Conservation (phyloP, 2,329 filamentous ascomycete genomes). For the Paracoccidioides lutzii region DNA sequence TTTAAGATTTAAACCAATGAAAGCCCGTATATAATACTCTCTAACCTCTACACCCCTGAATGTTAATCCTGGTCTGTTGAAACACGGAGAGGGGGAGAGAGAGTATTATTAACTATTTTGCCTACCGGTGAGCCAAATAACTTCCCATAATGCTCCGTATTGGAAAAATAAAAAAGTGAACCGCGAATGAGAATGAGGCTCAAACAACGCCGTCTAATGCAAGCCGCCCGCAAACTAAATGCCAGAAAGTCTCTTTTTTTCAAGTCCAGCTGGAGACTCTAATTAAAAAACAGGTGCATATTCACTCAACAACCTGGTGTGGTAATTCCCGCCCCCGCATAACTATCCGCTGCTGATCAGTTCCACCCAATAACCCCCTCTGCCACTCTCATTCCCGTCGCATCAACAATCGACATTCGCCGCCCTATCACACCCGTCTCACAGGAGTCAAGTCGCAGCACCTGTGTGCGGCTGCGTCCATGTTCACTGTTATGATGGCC, state of each 20-base stretch:
- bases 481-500: background rate
- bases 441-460: background rate
- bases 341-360: background rate
- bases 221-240: background rate
- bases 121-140: too few species aligned
- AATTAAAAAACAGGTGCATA: background rate
- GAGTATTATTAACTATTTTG: too few species aligned
- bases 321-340: background rate
- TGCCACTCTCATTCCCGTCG: constrained; percentile 3
- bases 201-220: background rate
- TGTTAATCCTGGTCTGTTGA: too few species aligned
- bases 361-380: constrained; percentile 7
- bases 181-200: too few species aligned
- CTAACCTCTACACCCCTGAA: too few species aligned
- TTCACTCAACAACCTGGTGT: background rate
- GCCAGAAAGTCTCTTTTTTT: background rate
- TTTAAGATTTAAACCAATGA: too few species aligned
- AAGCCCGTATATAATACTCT: too few species aligned
- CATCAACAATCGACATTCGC: constrained; percentile 6
- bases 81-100: too few species aligned
- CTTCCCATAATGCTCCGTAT: too few species aligned
- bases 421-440: constrained; percentile 7
- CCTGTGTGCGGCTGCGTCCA: background rate
- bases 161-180: too few species aligned
- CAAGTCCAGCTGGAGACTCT: background rate